phyloP scores from a whole-genome alignment of 2,329 filamentous ascomycete genomes.

The Cryphonectria carpinicola region DNA sequence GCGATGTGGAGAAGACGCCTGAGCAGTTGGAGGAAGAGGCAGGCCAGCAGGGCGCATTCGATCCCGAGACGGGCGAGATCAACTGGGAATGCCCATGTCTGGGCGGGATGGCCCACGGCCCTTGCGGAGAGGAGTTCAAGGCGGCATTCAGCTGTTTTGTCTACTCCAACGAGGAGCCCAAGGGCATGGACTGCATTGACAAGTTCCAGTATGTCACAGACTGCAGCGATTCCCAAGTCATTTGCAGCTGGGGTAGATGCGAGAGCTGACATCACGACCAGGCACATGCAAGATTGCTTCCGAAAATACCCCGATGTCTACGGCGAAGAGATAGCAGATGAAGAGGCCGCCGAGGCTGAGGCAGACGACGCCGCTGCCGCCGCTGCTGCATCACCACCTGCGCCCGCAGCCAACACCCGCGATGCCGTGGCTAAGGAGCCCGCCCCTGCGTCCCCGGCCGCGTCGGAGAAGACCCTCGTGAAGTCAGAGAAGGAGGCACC shows the following conservation, averaged over 20 bases:
- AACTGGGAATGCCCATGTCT: slow-evolving; percentile 99
- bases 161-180: slow-evolving; percentile 91
- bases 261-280: slow-evolving; percentile 42
- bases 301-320: slow-evolving; percentile 90
- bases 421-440: slow-evolving; percentile 22
- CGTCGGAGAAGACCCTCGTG: not conserved
- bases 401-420: slow-evolving; percentile 7
- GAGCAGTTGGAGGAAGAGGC: slow-evolving; percentile 77
- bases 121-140: slow-evolving; percentile 94
- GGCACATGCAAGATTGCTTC: slow-evolving; percentile 98
- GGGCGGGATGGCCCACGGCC: slow-evolving; percentile 94
- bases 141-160: slow-evolving; percentile 98
- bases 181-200: slow-evolving; percentile 96
- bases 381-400: slow-evolving; percentile 10
- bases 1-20: slow-evolving; percentile 41
- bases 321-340: slow-evolving; percentile 82
- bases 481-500: slow-evolving; percentile 4
- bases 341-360: slow-evolving; percentile 53
- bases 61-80: slow-evolving; percentile 98
- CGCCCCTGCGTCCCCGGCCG: slow-evolving; percentile 8
- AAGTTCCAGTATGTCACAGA: slow-evolving; percentile 81
- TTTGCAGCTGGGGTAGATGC: not conserved
- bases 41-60: slow-evolving; percentile 87
- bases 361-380: slow-evolving; percentile 24
- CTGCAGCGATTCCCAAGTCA: not conserved